Base-by-base conservation (phyloP, 208 protist genomes). In the Wallacemonas sp. region DNA sequence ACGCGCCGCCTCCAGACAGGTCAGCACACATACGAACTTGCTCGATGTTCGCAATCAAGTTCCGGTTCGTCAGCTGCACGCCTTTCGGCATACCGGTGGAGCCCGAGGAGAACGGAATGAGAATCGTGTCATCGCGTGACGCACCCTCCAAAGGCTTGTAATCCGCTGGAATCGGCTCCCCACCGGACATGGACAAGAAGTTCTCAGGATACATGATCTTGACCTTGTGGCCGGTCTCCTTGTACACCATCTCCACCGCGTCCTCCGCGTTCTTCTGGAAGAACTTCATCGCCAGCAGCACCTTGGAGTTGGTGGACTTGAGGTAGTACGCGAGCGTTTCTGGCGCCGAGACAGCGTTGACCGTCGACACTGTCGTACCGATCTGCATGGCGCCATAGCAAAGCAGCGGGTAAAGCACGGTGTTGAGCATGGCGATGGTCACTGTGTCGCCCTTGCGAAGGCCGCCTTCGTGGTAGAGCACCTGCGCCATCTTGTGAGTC, bases 21-120 rank as follows among this genome's bases (percentile, higher is more conserved):
- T n/a, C n/a, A n/a, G n/a, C n/a, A n/a, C n/a, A n/a, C n/a, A n/a
- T n/a, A n/a, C 26, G 34, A 15, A 38, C 29, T 13, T 83, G 80
- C 50, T 65, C 41, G 12, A 80, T 55, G 60, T 81, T 73, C 4
- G 68, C 42, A 29, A 76, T 19, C 2, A 75, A 22, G 12, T 63
- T 73, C 9, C 68, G 48, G 36, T 72, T 63, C 5, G 70, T 66
- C n/a, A 86, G 33, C 68, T 94, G 85, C 15, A 75, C 50, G 0
- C 87, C 52, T 53, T 96, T 96, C 5, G 75, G 50, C 22, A 60
- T 29, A 44, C 75, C 75, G 3, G 69, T 70, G 1, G 69, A 70
- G 39, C 69, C 69, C 3, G 55, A 66, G 8, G 69, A 76, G 57
- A 76, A 70, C 2, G 69, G 69, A 3, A 76, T 8, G 30, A 69